Evolutionary conservation across 257 asterid species (phyloP).

Genomic region (Gynochthodes officinalis): DNA sequence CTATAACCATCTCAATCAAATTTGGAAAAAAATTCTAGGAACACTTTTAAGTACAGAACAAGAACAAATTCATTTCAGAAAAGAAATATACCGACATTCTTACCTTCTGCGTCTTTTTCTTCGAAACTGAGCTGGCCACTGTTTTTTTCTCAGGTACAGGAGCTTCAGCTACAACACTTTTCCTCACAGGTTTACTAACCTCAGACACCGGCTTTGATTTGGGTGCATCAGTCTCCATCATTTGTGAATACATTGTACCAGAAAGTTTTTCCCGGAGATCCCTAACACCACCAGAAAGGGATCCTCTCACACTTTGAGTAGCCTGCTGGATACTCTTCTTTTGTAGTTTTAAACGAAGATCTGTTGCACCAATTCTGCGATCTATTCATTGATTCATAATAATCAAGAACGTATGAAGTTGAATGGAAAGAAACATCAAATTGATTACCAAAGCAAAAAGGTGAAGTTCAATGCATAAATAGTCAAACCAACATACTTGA

Average conservation of each 20-base stretch:
- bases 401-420: conserved; percentile 9
- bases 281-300: conserved; percentile 64
- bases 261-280: conserved; percentile 97
- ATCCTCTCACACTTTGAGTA: conserved; percentile 47
- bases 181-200: conserved; percentile 56
- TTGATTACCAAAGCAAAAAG: conserved; percentile 14
- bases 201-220: conserved; percentile 52
- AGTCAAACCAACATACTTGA: conserved; percentile 43
- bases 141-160: conserved; percentile 42
- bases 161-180: conserved; percentile 59
- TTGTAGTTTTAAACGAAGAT: conserved; percentile 96
- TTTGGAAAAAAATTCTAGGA: background rate
- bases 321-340: conserved; percentile 61
- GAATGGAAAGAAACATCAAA: conserved; percentile 1
- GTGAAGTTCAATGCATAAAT: conserved; percentile 18
- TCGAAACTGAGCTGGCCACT: conserved; percentile 39
- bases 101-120: conserved; percentile 68
- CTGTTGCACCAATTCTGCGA: conserved; percentile 61
- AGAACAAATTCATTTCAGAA: background rate
- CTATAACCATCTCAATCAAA: background rate
- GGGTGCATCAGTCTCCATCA: conserved; percentile 45
- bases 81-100: conserved; percentile 14
- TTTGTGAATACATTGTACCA: conserved; percentile 50
- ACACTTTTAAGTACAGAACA: background rate
- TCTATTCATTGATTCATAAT: conserved; percentile 37